phyloP scores from a whole-genome alignment of 257 asterid genomes.

The Nicotiana attenuata region DNA sequence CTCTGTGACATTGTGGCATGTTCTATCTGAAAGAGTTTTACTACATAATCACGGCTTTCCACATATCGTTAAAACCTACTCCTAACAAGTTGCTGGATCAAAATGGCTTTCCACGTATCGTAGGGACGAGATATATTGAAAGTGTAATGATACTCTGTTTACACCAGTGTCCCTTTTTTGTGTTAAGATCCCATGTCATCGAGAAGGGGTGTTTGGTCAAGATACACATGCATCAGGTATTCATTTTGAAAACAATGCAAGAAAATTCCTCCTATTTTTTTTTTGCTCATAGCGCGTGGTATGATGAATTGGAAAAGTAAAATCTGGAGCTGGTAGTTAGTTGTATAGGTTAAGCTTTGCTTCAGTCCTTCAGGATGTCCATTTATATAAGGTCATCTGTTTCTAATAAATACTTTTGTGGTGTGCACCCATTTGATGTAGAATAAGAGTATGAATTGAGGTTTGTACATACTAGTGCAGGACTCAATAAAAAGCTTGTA shows the following conservation, averaged over 20 bases:
- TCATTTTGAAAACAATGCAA: background rate
- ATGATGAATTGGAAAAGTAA: background rate
- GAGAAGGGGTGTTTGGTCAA: background rate
- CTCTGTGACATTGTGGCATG: conserved; percentile 30
- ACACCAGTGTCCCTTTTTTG: background rate
- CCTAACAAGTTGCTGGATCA: too few species aligned
- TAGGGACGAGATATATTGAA: background rate
- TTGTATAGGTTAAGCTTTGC: background rate
- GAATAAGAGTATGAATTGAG: background rate
- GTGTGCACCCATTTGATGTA: background rate
- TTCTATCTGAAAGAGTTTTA: background rate
- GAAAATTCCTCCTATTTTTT: background rate
- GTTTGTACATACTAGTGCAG: conserved; percentile 1
- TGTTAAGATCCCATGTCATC: background rate
- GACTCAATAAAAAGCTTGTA: background rate
- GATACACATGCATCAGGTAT: background rate
- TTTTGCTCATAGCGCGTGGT: background rate
- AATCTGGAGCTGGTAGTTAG: background rate
- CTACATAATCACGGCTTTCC: background rate
- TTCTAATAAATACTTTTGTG: background rate
- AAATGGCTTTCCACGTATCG: background rate
- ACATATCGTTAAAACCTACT: background rate
- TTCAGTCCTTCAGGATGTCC: background rate
- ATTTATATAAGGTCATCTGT: background rate
- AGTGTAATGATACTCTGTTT: background rate